phyloP scores from a whole-genome alignment of 1,284 basidiomycete genomes.

The Mycena sp. region DNA sequence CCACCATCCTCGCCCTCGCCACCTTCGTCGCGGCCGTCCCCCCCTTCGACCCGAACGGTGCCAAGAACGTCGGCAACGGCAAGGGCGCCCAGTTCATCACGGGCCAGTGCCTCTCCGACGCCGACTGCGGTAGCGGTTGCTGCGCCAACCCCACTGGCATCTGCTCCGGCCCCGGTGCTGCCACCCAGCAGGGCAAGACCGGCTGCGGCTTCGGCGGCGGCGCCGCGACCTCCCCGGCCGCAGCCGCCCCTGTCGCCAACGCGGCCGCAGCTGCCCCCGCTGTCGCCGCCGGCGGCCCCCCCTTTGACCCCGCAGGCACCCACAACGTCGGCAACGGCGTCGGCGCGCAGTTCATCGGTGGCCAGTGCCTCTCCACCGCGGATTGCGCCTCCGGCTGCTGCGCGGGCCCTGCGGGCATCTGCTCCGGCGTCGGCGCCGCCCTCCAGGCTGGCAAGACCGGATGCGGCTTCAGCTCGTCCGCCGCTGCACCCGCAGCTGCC shows the following conservation, averaged over 20 bases:
- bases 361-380: not conserved
- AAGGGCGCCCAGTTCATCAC: constrained; percentile 2
- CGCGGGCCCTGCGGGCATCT: constrained; percentile 1
- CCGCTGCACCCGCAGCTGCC: not conserved
- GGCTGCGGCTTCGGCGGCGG: too few species aligned
- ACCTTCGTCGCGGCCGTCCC: not conserved
- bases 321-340: not conserved
- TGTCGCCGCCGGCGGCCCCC: not conserved
- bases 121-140: constrained; percentile 3
- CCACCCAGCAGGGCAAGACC: not conserved
- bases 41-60: not conserved
- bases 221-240: too few species aligned
- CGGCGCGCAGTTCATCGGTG: too few species aligned
- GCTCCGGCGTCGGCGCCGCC: not conserved
- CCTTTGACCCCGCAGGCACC: not conserved
- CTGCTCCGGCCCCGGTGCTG: not conserved
- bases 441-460: not conserved
- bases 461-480: not conserved
- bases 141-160: not conserved
- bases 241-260: too few species aligned
- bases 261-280: too few species aligned
- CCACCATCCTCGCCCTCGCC: not conserved
- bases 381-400: not conserved
- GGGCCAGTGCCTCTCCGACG: constrained; percentile 4
- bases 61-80: not conserved